phyloP scores from a whole-genome alignment of 495 filamentous ascomycete genomes.

The Aspergillus kassunensis region DNA sequence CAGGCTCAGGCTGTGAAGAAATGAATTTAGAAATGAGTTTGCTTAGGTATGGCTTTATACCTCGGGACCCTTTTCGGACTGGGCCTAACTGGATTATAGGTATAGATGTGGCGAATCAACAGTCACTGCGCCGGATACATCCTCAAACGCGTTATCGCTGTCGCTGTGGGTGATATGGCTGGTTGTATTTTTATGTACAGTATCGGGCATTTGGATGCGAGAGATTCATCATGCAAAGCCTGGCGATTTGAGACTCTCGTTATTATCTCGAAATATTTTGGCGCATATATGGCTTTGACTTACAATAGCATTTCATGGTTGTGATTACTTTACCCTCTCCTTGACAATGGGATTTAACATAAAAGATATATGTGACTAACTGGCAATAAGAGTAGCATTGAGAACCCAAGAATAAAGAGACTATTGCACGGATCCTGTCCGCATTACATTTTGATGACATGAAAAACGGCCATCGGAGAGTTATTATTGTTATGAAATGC shows the following conservation, averaged over 20 bases:
- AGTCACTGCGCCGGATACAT: background rate
- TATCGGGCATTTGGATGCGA: constrained; percentile 5
- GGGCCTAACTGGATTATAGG: background rate
- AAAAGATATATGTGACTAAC: background rate
- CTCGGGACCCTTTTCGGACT: background rate
- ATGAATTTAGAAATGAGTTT: background rate
- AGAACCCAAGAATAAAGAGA: too few relatives aligned
- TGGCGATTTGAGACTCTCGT: background rate
- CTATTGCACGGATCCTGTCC: too few relatives aligned
- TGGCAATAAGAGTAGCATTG: too few relatives aligned
- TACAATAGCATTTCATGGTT: constrained; percentile 4
- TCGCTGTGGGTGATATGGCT: background rate
- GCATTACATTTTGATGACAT: too few relatives aligned
- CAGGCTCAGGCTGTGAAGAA: background rate
- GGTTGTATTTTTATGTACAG: constrained; percentile 22
- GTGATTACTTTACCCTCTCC: background rate
- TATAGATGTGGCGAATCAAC: background rate
- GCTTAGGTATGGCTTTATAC: background rate
- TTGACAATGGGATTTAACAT: background rate
- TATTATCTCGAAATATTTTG: background rate
- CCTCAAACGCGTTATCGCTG: background rate
- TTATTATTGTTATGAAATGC: too few relatives aligned
- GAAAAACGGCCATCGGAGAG: too few relatives aligned
- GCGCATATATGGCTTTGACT: constrained; percentile 3
- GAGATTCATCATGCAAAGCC: background rate